phyloP scores from a whole-genome alignment of 345 rosid species.

The Syzygium oleosum region DNA sequence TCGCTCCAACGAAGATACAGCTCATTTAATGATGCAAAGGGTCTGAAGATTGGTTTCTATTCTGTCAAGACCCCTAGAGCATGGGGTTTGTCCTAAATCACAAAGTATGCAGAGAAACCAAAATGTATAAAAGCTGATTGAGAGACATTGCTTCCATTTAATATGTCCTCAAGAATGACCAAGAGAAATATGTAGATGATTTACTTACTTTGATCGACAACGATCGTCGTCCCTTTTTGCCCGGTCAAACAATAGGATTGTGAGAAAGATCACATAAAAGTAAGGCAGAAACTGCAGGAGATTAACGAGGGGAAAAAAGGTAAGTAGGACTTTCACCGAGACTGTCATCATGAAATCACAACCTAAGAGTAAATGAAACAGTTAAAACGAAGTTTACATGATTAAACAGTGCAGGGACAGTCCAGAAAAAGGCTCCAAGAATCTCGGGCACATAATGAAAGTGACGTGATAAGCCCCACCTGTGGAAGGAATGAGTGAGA shows the following conservation, averaged over 20 bases:
- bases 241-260: constrained; percentile 88
- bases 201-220: constrained; percentile 83
- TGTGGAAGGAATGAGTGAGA: constrained; percentile 10
- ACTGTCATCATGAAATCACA: neutral
- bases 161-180: neutral
- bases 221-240: constrained; percentile 95
- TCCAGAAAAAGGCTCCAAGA: constrained; percentile 88
- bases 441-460: constrained; percentile 97
- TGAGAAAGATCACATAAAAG: constrained; percentile 82
- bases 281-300: constrained; percentile 74
- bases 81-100: neutral
- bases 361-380: neutral
- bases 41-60: neutral
- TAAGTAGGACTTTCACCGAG: neutral
- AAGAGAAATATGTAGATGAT: neutral
- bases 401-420: constrained; percentile 76
- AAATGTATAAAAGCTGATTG: neutral
- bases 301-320: neutral
- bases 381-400: constrained; percentile 40
- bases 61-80: neutral
- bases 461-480: constrained; percentile 98
- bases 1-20: neutral
- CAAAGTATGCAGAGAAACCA: neutral
- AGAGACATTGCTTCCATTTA: neutral
- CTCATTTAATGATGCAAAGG: neutral